Conservation (phyloP, 2,329 filamentous ascomycete species). For the Aspergillus luchuensis region DNA sequence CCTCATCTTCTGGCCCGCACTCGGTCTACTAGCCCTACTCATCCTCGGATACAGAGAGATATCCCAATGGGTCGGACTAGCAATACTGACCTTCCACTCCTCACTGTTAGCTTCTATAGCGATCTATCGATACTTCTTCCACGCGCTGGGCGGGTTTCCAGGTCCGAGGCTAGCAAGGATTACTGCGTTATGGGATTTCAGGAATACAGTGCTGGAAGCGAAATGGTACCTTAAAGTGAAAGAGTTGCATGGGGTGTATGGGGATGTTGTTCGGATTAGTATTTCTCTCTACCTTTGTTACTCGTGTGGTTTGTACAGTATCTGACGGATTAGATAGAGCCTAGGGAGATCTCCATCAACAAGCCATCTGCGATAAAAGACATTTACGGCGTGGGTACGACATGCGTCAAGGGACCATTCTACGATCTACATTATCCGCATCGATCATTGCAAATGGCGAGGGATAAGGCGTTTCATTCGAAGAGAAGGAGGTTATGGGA, state of each 20-base stretch:
- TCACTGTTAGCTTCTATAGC: constrained; percentile 6
- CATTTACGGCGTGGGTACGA: constrained; percentile 5
- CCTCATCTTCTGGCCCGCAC: not conserved
- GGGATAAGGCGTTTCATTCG: constrained; percentile 13
- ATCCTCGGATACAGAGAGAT: not conserved
- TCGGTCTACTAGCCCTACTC: not conserved
- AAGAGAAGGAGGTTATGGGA: constrained; percentile 14
- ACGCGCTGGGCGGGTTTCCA: constrained; percentile 5
- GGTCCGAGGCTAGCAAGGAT: constrained; percentile 2
- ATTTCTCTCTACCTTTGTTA: not conserved
- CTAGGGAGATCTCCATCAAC: constrained; percentile 13
- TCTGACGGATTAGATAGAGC: not conserved
- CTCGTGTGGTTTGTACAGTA: not conserved
- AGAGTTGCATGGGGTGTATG: constrained; percentile 10
- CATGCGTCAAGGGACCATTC: constrained; percentile 13
- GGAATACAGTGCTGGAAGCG: not conserved
- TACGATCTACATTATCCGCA: constrained; percentile 15
- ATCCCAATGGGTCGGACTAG: not conserved
- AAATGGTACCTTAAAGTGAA: constrained; percentile 12
- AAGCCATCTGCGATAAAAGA: constrained; percentile 9
- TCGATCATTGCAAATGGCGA: constrained; percentile 14
- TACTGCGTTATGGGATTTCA: constrained; percentile 5
- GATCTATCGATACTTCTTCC: constrained; percentile 12
- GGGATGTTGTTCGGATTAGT: constrained; percentile 16
- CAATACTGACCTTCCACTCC: not conserved